Evolutionary conservation across 2,329 filamentous ascomycete species (phyloP).

Genomic region (Metarhizium brunneum): DNA sequence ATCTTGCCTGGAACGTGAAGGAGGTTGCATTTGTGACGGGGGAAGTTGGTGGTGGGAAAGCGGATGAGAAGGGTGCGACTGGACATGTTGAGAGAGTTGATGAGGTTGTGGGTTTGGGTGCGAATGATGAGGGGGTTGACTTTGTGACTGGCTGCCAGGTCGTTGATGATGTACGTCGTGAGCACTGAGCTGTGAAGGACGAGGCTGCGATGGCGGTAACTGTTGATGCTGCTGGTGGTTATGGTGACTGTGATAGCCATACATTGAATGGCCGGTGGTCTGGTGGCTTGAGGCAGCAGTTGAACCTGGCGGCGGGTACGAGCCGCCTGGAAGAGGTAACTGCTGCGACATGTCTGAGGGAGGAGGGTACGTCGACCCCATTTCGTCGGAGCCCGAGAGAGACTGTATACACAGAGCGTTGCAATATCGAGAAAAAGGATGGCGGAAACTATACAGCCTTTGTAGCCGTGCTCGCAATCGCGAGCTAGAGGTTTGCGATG

Average conservation of each 20-base stretch:
- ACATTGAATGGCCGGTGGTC: background rate
- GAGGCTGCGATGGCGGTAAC: constrained; percentile 2
- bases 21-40: constrained; percentile 9
- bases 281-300: constrained; percentile 8
- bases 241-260: constrained; percentile 12
- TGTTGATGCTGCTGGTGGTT: constrained; percentile 10
- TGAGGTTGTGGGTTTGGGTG: constrained; percentile 15
- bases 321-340: constrained; percentile 16
- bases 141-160: background rate
- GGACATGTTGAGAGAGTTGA: constrained; percentile 6
- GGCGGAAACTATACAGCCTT: background rate
- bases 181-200: constrained; percentile 8
- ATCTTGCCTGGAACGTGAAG: constrained; percentile 13
- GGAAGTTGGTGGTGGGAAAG: constrained; percentile 9
- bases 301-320: constrained; percentile 13
- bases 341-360: constrained; percentile 22
- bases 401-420: background rate
- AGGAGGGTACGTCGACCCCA: constrained; percentile 22
- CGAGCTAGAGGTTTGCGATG: background rate
- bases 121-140: constrained; percentile 10
- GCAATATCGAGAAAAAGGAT: background rate
- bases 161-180: constrained; percentile 9
- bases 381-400: constrained; percentile 5
- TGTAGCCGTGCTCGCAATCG: background rate
- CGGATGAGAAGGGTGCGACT: background rate